These are phyloP conservation scores for Orbilia javanica DNA, from an alignment of 2,329 filamentous ascomycete species.

Conservation along the genomic window DNA sequence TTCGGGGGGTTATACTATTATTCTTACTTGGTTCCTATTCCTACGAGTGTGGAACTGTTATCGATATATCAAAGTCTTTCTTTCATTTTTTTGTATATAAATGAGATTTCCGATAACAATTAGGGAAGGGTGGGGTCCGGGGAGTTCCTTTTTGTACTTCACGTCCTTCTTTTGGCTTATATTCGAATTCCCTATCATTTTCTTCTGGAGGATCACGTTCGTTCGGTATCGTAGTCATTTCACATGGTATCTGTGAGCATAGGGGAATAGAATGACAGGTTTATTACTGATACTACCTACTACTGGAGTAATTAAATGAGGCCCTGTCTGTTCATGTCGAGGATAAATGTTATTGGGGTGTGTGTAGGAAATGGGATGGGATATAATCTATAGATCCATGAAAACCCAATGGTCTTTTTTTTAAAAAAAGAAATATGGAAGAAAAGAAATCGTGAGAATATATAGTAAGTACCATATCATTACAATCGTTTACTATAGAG, in stretches of 20 bases:
- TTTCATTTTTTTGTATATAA: background rate
- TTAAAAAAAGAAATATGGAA: background rate
- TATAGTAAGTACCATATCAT: background rate
- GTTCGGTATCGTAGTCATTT: background rate
- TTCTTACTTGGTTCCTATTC: background rate
- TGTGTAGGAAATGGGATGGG: background rate
- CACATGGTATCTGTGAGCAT: background rate
- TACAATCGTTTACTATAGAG: background rate
- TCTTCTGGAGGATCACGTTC: background rate
- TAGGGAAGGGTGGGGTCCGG: background rate
- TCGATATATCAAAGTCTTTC: background rate
- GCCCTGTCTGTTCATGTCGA: no score
- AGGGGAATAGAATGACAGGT: background rate
- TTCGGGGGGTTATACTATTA: background rate
- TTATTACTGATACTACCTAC: no score
- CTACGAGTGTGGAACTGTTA: background rate
- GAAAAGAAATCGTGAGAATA: background rate
- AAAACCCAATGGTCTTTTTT: background rate
- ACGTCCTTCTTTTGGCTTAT: background rate
- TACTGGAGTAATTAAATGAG: no score
- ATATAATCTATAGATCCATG: conserved; percentile 7
- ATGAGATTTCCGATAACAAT: background rate
- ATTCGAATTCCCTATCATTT: no score
- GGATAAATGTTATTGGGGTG: no score
- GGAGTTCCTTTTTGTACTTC: background rate